Evolutionary conservation across 108 stramenopile species (phyloP).

Genomic region (Skeletonema grethae): DNA sequence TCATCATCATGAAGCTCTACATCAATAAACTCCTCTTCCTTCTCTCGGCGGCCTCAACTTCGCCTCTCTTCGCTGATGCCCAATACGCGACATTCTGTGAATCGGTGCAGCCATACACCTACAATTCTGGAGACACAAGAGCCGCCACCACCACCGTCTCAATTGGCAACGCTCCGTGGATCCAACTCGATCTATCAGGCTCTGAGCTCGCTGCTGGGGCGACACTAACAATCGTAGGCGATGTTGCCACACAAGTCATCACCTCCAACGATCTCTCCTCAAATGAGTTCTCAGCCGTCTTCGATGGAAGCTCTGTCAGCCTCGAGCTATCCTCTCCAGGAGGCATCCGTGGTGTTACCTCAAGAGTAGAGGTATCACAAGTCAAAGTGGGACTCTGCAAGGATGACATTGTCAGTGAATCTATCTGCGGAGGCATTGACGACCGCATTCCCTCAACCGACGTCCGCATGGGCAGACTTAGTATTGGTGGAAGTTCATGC

Average conservation of each 20-base stretch:
- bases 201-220: background rate
- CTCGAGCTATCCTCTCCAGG: background rate
- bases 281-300: constrained; percentile 3
- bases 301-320: background rate
- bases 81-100: background rate
- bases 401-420: background rate
- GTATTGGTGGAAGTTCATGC: background rate
- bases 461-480: background rate
- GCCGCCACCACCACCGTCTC: background rate
- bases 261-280: background rate
- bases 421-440: background rate
- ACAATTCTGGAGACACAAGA: constrained; percentile 4
- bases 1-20: background rate
- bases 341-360: background rate
- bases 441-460: constrained; percentile 15
- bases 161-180: background rate
- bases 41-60: background rate
- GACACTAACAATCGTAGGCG: background rate
- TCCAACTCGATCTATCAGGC: constrained; percentile 1
- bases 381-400: constrained; percentile 3
- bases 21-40: background rate
- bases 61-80: background rate
- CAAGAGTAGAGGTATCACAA: background rate
- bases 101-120: background rate
- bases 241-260: background rate